Evolutionary conservation across 495 filamentous ascomycete genomes (phyloP).

Genomic region (Penicillium longicatenatum): DNA sequence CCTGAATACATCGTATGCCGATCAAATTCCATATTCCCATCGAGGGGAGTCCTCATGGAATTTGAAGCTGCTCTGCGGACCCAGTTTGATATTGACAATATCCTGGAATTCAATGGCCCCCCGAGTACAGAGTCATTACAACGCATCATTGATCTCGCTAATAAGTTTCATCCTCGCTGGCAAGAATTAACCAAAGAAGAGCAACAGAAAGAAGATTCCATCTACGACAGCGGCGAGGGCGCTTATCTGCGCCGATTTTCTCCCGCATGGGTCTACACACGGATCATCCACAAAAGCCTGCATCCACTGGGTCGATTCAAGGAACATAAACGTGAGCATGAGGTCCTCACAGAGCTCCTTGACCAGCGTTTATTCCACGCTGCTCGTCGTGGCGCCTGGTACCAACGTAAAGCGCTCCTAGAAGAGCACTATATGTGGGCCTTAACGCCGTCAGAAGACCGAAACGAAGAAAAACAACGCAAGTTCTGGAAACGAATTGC

Average conservation of each 20-base stretch:
- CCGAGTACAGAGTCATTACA: conserved; percentile 64
- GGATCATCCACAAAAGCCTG: conserved; percentile 86
- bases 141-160: conserved; percentile 69
- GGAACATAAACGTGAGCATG: conserved; percentile 74
- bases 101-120: conserved; percentile 84
- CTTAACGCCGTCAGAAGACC: conserved; percentile 51
- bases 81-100: conserved; percentile 79
- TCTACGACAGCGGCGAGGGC: conserved; percentile 85
- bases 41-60: conserved; percentile 73
- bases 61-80: conserved; percentile 86
- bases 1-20: conserved; percentile 89
- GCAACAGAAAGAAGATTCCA: conserved; percentile 72
- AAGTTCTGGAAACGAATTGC: conserved; percentile 84
- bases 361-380: conserved; percentile 81
- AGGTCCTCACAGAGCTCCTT: conserved; percentile 74
- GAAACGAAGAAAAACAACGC: conserved; percentile 64
- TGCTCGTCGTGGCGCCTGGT: conserved; percentile 86
- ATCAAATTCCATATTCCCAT: conserved; percentile 84
- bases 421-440: conserved; percentile 93
- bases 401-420: conserved; percentile 89
- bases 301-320: conserved; percentile 83
- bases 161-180: conserved; percentile 81
- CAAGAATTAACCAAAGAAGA: conserved; percentile 71
- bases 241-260: conserved; percentile 90
- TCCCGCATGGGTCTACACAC: conserved; percentile 90